A percentile compares a stretch with the other conserved stretches of the same genome.
These are phyloP conservation scores for Huntiella decipiens DNA, from an alignment of 2,329 filamentous ascomycete genomes.

Conservation along the genomic window DNA sequence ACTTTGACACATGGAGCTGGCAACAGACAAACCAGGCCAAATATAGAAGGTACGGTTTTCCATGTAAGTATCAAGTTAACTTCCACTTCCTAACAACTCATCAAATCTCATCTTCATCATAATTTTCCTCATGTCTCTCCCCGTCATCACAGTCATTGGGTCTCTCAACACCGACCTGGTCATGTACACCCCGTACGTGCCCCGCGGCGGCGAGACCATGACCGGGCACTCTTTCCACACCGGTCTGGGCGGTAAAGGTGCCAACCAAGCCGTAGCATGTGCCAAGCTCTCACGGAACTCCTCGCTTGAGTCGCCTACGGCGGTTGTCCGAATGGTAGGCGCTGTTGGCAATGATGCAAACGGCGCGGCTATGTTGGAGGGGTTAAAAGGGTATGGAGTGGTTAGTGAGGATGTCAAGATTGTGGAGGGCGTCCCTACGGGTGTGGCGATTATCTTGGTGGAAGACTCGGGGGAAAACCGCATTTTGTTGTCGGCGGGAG, in stretches of 20 bases:
- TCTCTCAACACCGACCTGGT: slow-evolving; percentile 59
- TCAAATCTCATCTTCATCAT: neutral
- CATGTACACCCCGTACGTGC: slow-evolving; percentile 47
- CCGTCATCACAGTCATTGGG: slow-evolving; percentile 46
- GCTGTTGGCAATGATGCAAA: slow-evolving; percentile 31
- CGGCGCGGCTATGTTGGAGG: slow-evolving; percentile 23
- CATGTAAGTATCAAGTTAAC: too few species aligned
- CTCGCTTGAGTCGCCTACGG: slow-evolving; percentile 6
- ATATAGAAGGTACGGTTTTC: neutral
- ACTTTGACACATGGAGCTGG: neutral
- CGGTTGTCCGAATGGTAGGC: slow-evolving; percentile 33
- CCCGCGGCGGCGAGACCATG: slow-evolving; percentile 48
- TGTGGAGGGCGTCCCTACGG: slow-evolving; percentile 25
- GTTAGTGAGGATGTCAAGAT: slow-evolving; percentile 25
- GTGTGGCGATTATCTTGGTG: slow-evolving; percentile 39
- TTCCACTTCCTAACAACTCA: too few species aligned
- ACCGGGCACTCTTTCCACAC: slow-evolving; percentile 35
- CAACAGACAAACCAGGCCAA: too few species aligned
- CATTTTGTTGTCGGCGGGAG: slow-evolving; percentile 36
- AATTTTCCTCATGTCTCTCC: neutral
- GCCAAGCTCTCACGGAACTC: slow-evolving; percentile 29
- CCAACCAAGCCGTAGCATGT: slow-evolving; percentile 55
- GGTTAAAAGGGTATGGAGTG: slow-evolving; percentile 28
- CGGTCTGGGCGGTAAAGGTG: slow-evolving; percentile 46
- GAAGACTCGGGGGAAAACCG: slow-evolving; percentile 38